Evolutionary conservation across 257 asterid genomes (phyloP), one percentile per base, ranked within the genome.

Genomic region (Nyctanthes arbortristis): DNA sequence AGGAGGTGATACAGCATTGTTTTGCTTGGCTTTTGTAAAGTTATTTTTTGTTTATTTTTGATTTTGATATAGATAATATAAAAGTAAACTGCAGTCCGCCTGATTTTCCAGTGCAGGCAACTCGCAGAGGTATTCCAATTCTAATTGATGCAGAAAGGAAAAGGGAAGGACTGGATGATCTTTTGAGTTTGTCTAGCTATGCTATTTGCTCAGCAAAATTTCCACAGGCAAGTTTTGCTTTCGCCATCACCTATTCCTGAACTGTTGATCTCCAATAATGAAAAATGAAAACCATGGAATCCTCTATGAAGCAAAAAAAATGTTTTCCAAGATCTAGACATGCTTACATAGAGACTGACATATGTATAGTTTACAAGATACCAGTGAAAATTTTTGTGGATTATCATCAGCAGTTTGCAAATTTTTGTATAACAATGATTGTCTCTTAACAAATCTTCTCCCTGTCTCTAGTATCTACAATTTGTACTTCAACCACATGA

Each of bases 91-190:
- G 63, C 77, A 61, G 31, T 68, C 77, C 63, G 73, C 79, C 79
- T 76, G 75, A 70, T 73, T 82, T 85, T 88, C 89, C 93, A 84
- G 93, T 84, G 92, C 93, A 93, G 98, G 98, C 97, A 84, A 75
- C 84, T 52, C 84, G 84, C 82, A 78, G 84, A 77, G 89, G 91
- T 69, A 85, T 93, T 63, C 98, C 97, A 24, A 87, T 93, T 73
- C 79, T 93, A 77, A 63, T 90, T 69, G 98, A 93, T 52, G 94
- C 96, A 34, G 98, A 93, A 84, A 87, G 78, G 83, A 84, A 80
- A 76, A 80, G 97, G 81, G 97, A 93, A 55, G 98, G 98, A 35
- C 66, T 88, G 76, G 96, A 93, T 79, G 83, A 85, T 67, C 97
- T 93, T 71, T 76, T 93, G 85, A 82, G 75, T 64, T 80, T 79